Percentiles rank a stretch among this genome's conserved stretches.
These are phyloP conservation scores for Butyriboletus appendiculatus DNA, from an alignment of 1,284 basidiomycete species.

Conservation along the genomic window DNA sequence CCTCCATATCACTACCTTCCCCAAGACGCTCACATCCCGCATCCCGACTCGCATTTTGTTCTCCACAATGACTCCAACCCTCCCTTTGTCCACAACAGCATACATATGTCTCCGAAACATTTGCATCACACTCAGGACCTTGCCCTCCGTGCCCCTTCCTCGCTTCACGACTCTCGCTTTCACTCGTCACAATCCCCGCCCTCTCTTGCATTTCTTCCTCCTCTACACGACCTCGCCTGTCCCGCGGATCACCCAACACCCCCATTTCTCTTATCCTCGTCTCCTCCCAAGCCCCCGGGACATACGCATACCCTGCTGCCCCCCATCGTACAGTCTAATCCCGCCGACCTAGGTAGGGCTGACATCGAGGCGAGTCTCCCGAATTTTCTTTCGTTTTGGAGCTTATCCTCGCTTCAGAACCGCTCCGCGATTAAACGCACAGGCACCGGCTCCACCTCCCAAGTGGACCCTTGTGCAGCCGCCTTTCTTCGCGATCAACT, in stretches of 20 bases:
- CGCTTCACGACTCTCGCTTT: slow-evolving; percentile 30
- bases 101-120: slow-evolving; percentile 35
- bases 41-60: slow-evolving; percentile 30
- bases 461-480: slow-evolving; percentile 46
- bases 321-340: slow-evolving; percentile 36
- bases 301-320: slow-evolving; percentile 35
- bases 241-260: slow-evolving; percentile 17
- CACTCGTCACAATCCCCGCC: slow-evolving; percentile 28
- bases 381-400: not conserved
- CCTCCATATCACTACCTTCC: slow-evolving; percentile 25
- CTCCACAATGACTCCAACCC: slow-evolving; percentile 24
- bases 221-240: slow-evolving; percentile 29
- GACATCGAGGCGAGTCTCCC: slow-evolving; percentile 26
- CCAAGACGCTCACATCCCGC: slow-evolving; percentile 31
- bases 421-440: slow-evolving; percentile 30
- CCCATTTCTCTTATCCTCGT: slow-evolving; percentile 22
- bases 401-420: slow-evolving; percentile 27
- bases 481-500: slow-evolving; percentile 46
- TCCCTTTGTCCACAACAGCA: slow-evolving; percentile 22
- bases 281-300: slow-evolving; percentile 22
- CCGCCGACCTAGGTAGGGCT: slow-evolving; percentile 25
- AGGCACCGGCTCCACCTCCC: slow-evolving; percentile 22
- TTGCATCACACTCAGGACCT: slow-evolving; percentile 27
- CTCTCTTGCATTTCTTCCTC: slow-evolving; percentile 25
- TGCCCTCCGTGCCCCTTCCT: slow-evolving; percentile 14